Evolutionary conservation across 2,329 filamentous ascomycete genomes (phyloP).

Genomic region (Colletotrichum shisoi): DNA sequence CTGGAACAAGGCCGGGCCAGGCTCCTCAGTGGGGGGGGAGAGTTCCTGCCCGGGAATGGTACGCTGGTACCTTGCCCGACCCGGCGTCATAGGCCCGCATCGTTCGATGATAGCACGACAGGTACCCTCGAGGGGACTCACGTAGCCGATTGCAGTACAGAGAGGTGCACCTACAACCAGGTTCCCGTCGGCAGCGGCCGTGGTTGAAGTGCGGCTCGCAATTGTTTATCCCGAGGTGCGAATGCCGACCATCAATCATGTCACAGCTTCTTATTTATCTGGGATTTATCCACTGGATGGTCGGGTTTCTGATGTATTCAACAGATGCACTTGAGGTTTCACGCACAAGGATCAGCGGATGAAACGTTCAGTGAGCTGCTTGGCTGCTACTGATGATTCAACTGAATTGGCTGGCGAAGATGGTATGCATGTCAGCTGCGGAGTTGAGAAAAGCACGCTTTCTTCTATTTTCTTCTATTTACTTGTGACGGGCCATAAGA

Average conservation of each 20-base stretch:
- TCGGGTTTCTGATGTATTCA: neutral
- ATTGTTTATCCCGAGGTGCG: constrained; percentile 22
- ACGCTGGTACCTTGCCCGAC: constrained; percentile 33
- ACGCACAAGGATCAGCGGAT: constrained; percentile 3
- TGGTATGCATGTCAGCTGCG: neutral
- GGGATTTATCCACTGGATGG: neutral
- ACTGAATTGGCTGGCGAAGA: too few relatives aligned
- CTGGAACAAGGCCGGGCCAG: constrained; percentile 34
- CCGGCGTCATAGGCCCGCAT: constrained; percentile 32
- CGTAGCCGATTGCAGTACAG: constrained; percentile 13
- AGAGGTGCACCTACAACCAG: constrained; percentile 18
- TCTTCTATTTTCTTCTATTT: neutral
- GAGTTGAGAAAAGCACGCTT: neutral
- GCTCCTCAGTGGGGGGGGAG: constrained; percentile 31
- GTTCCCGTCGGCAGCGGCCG: constrained; percentile 26
- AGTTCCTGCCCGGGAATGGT: constrained; percentile 32
- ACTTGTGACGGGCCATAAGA: neutral
- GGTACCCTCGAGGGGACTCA: constrained; percentile 19
- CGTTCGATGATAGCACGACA: constrained; percentile 35
- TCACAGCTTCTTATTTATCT: neutral
- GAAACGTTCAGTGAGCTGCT: constrained; percentile 4
- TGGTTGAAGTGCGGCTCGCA: neutral
- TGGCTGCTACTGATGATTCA: neutral
- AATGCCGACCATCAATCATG: neutral
- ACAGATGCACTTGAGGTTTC: neutral